These are phyloP conservation scores for Coccomyxa sp. DNA, from an alignment of 139 green algal genomes.

Conservation along the genomic window DNA sequence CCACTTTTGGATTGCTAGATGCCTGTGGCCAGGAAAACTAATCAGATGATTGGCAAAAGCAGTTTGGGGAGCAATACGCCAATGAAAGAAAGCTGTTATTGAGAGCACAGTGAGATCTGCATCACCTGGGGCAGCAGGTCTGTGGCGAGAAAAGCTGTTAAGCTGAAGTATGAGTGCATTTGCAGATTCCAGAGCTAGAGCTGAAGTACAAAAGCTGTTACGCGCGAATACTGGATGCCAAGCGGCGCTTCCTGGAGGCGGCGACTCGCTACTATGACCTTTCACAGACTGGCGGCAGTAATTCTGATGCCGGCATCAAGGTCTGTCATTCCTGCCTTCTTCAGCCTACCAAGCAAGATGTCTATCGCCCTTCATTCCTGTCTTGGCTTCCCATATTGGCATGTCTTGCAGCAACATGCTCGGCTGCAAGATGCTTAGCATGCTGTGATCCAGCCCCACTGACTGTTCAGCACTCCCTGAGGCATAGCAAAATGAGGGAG, in stretches of 20 bases:
- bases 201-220: constrained; percentile 97
- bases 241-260: constrained; percentile 91
- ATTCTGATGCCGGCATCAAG: constrained; percentile 3
- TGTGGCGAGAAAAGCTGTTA: not conserved
- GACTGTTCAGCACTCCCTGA: too few relatives aligned
- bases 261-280: constrained; percentile 86
- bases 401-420: too few relatives aligned
- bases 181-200: constrained; percentile 73
- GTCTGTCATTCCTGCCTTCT: not conserved
- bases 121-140: not conserved
- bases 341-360: not conserved
- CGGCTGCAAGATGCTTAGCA: too few relatives aligned
- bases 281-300: constrained; percentile 37
- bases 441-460: too few relatives aligned
- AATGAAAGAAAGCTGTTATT: too few relatives aligned
- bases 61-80: too few relatives aligned
- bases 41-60: too few relatives aligned
- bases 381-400: not conserved
- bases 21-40: too few relatives aligned
- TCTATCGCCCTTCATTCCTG: not conserved
- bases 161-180: not conserved
- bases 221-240: constrained; percentile 91
- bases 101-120: not conserved
- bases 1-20: too few relatives aligned
- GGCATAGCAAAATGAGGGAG: too few relatives aligned